Evolutionary conservation across 108 stramenopile species (phyloP).

Genomic region (Cyclotella baltica): DNA sequence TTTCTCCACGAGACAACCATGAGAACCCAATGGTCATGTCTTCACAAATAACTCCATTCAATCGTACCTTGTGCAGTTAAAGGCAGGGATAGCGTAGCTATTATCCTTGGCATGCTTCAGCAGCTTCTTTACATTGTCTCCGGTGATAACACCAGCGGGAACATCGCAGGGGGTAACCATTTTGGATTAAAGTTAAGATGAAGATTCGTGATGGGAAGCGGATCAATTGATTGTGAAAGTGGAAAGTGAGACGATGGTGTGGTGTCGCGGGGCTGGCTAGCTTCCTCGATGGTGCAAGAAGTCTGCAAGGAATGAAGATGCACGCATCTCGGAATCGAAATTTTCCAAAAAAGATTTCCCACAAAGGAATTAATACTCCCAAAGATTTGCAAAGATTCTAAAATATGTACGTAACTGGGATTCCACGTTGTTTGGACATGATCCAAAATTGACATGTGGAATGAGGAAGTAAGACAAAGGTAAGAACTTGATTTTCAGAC

Average conservation of each 20-base stretch:
- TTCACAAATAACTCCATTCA: background rate
- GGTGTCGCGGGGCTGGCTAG: background rate
- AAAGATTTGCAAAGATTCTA: too few relatives aligned
- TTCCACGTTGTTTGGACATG: too few relatives aligned
- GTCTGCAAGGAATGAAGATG: too few relatives aligned
- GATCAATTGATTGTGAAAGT: background rate
- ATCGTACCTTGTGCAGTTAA: conserved; percentile 95
- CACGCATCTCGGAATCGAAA: too few relatives aligned
- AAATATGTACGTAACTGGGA: too few relatives aligned
- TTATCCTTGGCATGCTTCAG: conserved; percentile 90
- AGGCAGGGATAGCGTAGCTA: conserved; percentile 93
- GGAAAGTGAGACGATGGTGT: background rate
- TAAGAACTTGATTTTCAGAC: too few relatives aligned
- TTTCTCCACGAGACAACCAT: background rate
- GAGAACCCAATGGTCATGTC: background rate
- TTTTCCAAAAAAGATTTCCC: too few relatives aligned
- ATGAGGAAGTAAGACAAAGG: too few relatives aligned
- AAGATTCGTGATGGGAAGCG: background rate
- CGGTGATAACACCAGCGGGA: conserved; percentile 75
- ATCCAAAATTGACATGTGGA: too few relatives aligned
- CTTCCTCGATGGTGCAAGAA: too few relatives aligned
- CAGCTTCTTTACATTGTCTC: conserved; percentile 88
- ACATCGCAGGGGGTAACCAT: conserved; percentile 63
- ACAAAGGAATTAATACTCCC: too few relatives aligned
- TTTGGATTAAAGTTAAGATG: conserved; percentile 4